These are phyloP conservation scores for Haematococcus sp. DNA, from an alignment of 139 green algal genomes.

Conservation along the genomic window DNA sequence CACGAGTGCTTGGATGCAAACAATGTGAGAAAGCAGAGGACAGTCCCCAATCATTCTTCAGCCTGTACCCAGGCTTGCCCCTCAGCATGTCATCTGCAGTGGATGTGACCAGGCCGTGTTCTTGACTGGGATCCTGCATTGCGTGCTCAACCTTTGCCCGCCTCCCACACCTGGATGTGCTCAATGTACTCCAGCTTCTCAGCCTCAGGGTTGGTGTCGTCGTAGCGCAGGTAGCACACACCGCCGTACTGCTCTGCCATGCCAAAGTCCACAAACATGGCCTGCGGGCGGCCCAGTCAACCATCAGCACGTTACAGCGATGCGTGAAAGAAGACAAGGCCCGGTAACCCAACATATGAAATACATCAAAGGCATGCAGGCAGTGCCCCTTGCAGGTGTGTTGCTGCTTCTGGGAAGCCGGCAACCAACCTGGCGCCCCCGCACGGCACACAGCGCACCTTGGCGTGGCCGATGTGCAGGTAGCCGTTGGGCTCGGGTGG, in stretches of 20 bases:
- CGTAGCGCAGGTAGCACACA: conserved; percentile 90
- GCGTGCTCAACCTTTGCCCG: too few species aligned
- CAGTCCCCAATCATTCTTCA: neutral
- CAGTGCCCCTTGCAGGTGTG: too few species aligned
- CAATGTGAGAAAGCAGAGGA: neutral
- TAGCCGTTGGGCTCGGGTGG: conserved; percentile 95
- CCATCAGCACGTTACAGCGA: neutral
- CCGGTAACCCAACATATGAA: too few species aligned
- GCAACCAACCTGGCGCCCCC: too few species aligned
- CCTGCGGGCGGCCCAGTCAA: conserved; percentile 42
- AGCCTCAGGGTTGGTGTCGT: conserved; percentile 97
- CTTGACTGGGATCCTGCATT: too few species aligned
- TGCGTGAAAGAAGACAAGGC: too few species aligned
- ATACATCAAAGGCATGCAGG: too few species aligned
- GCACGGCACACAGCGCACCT: conserved; percentile 55
- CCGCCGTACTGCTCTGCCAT: conserved; percentile 82
- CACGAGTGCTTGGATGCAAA: too few species aligned
- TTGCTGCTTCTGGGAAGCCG: too few species aligned
- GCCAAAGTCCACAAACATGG: conserved; percentile 98
- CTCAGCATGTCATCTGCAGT: too few species aligned
- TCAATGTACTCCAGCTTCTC: conserved; percentile 99
- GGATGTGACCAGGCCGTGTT: too few species aligned
- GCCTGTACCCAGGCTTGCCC: too few species aligned
- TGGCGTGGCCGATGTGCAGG: conserved; percentile 96
- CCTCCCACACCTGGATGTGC: conserved; percentile 69